A percentile compares a stretch with the other conserved stretches of the same genome.
These are phyloP conservation scores for Colletotrichum godetiae DNA, from an alignment of 2,329 filamentous ascomycete genomes.

Conservation along the genomic window DNA sequence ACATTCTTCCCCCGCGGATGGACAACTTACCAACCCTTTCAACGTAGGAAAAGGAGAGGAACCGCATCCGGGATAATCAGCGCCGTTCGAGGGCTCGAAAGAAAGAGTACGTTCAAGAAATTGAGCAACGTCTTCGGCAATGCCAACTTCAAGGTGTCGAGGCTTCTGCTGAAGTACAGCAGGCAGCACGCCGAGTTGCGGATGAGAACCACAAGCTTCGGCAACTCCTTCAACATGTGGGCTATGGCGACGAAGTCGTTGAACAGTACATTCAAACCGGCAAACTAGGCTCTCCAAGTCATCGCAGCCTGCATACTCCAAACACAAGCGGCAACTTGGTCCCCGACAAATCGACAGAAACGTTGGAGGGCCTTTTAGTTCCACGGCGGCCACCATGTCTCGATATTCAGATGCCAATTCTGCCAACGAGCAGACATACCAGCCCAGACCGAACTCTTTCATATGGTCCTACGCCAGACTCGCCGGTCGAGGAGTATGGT, in stretches of 20 bases:
- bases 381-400: constrained; percentile 48
- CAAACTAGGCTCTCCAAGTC: not conserved
- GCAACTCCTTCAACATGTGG: constrained; percentile 66
- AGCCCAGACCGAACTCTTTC: not conserved
- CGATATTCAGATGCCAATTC: constrained; percentile 42
- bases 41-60: constrained; percentile 31
- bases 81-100: constrained; percentile 78
- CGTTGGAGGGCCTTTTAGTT: constrained; percentile 51
- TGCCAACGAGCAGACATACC: not conserved
- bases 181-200: constrained; percentile 74
- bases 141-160: constrained; percentile 75
- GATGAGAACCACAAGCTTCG: constrained; percentile 77
- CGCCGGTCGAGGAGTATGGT: constrained; percentile 7
- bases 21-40: constrained; percentile 26
- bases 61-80: constrained; percentile 80
- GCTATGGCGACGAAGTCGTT: constrained; percentile 68
- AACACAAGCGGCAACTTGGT: not conserved
- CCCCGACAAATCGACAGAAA: constrained; percentile 14
- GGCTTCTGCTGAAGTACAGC: constrained; percentile 78
- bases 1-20: not conserved
- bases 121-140: constrained; percentile 72
- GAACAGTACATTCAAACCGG: constrained; percentile 50
- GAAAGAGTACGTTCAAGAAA: constrained; percentile 78
- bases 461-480: constrained; percentile 10
- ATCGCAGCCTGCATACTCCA: not conserved